phyloP scores from a whole-genome alignment of 1,284 basidiomycete species.

The Leccinum subfulvum region DNA sequence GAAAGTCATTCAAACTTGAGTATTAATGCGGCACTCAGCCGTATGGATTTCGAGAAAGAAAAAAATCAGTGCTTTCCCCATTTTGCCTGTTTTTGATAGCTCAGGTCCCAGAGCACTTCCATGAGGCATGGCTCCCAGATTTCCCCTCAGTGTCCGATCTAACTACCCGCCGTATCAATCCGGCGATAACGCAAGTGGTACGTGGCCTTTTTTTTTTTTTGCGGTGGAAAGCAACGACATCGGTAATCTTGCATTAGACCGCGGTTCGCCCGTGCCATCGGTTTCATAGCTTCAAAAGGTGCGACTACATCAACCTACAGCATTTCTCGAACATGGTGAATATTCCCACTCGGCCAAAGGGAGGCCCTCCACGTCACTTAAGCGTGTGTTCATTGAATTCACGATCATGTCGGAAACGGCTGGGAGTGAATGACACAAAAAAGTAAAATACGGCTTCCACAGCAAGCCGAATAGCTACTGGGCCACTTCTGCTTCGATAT shows the following conservation, averaged over 20 bases:
- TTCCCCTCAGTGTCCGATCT: background rate
- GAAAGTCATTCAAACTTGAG: conserved; percentile 2
- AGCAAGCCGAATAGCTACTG: background rate
- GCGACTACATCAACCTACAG: background rate
- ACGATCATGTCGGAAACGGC: background rate
- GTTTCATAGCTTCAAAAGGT: conserved; percentile 2
- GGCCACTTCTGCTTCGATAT: conserved; percentile 1
- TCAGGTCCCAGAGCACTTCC: conserved; percentile 7
- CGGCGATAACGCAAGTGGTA: background rate
- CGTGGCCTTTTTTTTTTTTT: background rate
- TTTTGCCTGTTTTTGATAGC: conserved; percentile 13
- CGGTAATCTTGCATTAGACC: background rate
- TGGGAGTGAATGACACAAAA: conserved; percentile 2
- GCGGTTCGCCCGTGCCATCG: background rate
- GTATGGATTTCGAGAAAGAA: conserved; percentile 13
- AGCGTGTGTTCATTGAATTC: background rate
- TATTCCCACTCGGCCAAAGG: conserved; percentile 1
- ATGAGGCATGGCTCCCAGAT: conserved; percentile 5
- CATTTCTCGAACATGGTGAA: background rate
- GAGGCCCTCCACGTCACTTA: background rate
- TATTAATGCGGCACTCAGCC: conserved; percentile 2
- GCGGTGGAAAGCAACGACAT: conserved; percentile 3
- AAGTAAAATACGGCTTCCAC: conserved; percentile 2
- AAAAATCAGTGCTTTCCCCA: background rate
- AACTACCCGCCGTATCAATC: background rate